These are phyloP conservation scores for Microdochium bolleyi DNA, from an alignment of 2,329 filamentous ascomycete species.

Conservation along the genomic window DNA sequence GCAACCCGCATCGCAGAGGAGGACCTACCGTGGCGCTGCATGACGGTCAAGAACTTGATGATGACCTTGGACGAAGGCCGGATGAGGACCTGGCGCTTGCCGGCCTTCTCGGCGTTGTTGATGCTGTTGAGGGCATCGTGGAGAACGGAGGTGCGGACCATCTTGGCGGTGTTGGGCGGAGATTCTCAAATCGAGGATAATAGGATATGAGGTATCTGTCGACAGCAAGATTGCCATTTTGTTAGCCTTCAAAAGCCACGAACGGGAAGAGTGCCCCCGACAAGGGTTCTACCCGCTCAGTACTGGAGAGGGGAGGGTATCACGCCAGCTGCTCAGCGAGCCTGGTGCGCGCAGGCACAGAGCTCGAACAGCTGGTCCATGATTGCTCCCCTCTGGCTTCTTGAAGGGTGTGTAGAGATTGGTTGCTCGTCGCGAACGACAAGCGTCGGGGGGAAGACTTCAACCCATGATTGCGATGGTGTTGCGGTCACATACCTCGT, in stretches of 20 bases:
- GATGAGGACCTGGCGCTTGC: constrained; percentile 99
- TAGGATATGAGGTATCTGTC: constrained; percentile 59
- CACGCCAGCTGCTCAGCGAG: constrained; percentile 19
- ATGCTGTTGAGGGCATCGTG: constrained; percentile 99
- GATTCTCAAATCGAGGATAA: constrained; percentile 67
- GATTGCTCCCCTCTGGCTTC: constrained; percentile 59
- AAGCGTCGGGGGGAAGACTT: constrained; percentile 19
- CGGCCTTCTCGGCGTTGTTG: constrained; percentile 99
- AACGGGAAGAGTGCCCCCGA: constrained; percentile 65
- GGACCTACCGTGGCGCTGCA: constrained; percentile 96
- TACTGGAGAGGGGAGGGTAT: constrained; percentile 59
- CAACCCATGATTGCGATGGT: constrained; percentile 21
- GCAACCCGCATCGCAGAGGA: neutral
- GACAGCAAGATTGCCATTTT: constrained; percentile 21
- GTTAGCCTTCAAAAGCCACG: constrained; percentile 56
- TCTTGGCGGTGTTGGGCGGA: constrained; percentile 65
- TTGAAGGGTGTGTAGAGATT: constrained; percentile 26
- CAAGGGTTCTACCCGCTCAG: constrained; percentile 63
- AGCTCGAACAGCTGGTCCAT: constrained; percentile 22
- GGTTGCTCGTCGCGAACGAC: neutral
- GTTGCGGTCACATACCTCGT: constrained; percentile 37
- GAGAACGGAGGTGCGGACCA: constrained; percentile 99
- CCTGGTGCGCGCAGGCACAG: neutral
- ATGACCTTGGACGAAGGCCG: constrained; percentile 99
- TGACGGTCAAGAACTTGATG: constrained; percentile 97